phyloP scores from a whole-genome alignment of 73 alveolate genomes.

The Loxodes magnus region DNA sequence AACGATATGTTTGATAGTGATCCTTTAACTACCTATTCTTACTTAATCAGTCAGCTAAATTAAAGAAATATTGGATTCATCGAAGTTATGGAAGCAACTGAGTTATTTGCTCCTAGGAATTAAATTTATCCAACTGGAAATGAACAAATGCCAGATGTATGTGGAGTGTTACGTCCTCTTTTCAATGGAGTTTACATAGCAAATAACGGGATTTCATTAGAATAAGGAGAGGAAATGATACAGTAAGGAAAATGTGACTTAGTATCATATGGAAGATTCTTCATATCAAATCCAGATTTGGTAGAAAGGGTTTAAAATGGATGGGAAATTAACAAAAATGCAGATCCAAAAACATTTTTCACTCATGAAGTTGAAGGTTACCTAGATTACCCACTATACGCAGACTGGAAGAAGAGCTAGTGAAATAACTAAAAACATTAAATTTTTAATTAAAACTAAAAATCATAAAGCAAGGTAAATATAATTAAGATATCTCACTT shows the following conservation, averaged over 20 bases:
- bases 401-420: too few relatives aligned
- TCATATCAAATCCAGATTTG: slow-evolving; percentile 25
- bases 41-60: slow-evolving; percentile 24
- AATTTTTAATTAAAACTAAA: too few relatives aligned
- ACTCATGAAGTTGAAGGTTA: slow-evolving; percentile 24
- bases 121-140: slow-evolving; percentile 16
- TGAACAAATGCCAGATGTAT: slow-evolving; percentile 27
- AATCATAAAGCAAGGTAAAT: too few relatives aligned
- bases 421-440: too few relatives aligned
- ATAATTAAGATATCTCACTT: too few relatives aligned
- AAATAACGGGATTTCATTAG: slow-evolving; percentile 18
- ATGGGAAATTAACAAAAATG: slow-evolving; percentile 13
- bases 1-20: neutral
- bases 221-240: slow-evolving; percentile 16
- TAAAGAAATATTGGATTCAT: slow-evolving; percentile 32
- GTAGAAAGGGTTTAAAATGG: too few relatives aligned
- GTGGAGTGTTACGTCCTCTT: slow-evolving; percentile 7
- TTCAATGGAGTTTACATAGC: slow-evolving; percentile 27
- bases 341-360: slow-evolving; percentile 18
- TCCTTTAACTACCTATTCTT: neutral
- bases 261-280: slow-evolving; percentile 22
- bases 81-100: slow-evolving; percentile 20
- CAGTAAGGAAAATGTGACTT: slow-evolving; percentile 25
- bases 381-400: slow-evolving; percentile 22
- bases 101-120: too few relatives aligned